Conservation (phyloP, 2,329 filamentous ascomycete genomes). For the Ceratocystis papillata region DNA sequence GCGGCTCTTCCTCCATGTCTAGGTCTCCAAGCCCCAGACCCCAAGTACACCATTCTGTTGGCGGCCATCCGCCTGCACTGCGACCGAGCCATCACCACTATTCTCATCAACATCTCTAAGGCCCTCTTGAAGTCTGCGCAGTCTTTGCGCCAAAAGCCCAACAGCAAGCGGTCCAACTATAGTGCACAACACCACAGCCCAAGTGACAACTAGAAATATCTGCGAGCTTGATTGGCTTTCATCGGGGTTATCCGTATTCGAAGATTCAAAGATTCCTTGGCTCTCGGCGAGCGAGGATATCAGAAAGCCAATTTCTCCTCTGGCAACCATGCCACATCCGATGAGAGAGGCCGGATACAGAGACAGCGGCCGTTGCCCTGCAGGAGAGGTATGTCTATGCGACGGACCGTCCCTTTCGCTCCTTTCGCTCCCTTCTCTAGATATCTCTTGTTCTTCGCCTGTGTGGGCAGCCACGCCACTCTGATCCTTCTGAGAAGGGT, state of each 20-base stretch:
- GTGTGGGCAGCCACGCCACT: not conserved
- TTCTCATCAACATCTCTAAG: not conserved
- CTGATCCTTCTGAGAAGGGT: not conserved
- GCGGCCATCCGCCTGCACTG: not conserved
- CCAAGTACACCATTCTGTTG: conserved; percentile 4
- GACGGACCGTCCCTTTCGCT: not conserved
- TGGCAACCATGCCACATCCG: conserved; percentile 57
- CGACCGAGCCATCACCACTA: not conserved
- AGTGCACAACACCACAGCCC: conserved; percentile 47
- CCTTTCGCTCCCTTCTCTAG: not conserved
- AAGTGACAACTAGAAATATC: conserved; percentile 44
- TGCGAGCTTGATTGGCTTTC: conserved; percentile 29
- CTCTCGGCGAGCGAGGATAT: conserved; percentile 58
- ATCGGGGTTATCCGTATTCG: not conserved
- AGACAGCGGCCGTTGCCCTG: conserved; percentile 38
- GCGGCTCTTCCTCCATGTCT: not conserved
- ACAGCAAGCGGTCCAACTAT: conserved; percentile 41
- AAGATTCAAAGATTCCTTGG: conserved; percentile 34
- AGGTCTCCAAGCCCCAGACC: conserved; percentile 1
- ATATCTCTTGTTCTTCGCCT: not conserved
- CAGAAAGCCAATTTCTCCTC: conserved; percentile 64
- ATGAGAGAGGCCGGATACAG: conserved; percentile 58
- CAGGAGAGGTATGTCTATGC: not conserved
- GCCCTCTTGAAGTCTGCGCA: conserved; percentile 26
- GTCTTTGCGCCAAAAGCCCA: conserved; percentile 37